phyloP scores from a whole-genome alignment of 148 eudicot genomes.

The Polygonum maritimum region DNA sequence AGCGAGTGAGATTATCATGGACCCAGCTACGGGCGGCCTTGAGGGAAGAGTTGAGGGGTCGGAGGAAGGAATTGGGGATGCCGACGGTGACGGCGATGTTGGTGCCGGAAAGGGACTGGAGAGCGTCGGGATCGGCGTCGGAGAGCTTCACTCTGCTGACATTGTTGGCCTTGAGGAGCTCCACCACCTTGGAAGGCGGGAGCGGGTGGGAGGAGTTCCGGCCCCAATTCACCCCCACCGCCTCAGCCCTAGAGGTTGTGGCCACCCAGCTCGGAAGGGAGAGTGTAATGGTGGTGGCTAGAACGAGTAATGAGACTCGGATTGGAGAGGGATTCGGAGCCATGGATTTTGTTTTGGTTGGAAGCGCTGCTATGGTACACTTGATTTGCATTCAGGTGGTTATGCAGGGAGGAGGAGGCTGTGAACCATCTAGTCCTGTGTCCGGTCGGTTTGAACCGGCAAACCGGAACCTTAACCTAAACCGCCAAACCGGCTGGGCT shows the following conservation, averaged over 20 bases:
- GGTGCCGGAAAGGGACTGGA: constrained; percentile 54
- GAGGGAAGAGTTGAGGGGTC: constrained; percentile 43
- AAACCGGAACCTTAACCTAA: too few species aligned
- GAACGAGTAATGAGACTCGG: neutral
- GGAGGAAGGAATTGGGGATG: constrained; percentile 73
- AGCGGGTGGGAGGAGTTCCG: constrained; percentile 71
- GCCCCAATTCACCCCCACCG: constrained; percentile 84
- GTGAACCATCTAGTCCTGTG: too few species aligned
- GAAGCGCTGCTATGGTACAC: neutral
- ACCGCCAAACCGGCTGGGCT: too few species aligned
- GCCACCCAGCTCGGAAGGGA: neutral
- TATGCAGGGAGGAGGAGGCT: neutral
- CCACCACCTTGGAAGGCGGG: constrained; percentile 52
- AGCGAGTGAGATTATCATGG: constrained; percentile 78
- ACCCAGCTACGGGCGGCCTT: constrained; percentile 72
- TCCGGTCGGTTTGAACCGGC: too few species aligned
- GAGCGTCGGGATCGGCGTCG: constrained; percentile 51
- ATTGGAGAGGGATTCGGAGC: neutral
- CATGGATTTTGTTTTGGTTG: constrained; percentile 1
- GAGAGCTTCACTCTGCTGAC: constrained; percentile 48
- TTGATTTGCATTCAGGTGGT: neutral
- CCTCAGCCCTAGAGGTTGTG: constrained; percentile 8
- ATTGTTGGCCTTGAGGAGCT: constrained; percentile 60
- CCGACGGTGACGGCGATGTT: constrained; percentile 51
- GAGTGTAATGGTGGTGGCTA: neutral